Conservation (phyloP, 495 filamentous ascomycete species). For the Talaromyces trachyspermus region DNA sequence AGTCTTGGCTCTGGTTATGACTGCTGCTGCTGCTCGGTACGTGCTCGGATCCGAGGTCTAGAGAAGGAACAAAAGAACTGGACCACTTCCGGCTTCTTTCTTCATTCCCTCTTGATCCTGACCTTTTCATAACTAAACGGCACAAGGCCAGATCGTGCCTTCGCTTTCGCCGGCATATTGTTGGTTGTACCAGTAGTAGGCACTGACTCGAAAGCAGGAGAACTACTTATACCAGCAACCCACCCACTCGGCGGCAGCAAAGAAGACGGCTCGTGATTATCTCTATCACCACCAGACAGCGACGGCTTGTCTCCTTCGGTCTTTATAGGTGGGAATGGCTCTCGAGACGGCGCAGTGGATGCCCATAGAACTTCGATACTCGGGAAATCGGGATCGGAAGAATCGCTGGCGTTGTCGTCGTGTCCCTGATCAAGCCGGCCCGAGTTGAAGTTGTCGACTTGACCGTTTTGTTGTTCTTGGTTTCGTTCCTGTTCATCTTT, state of each 20-base stretch:
- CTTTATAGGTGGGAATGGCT: not conserved
- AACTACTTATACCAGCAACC: too few species aligned
- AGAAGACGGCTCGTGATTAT: too few species aligned
- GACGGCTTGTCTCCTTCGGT: not conserved
- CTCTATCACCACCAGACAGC: too few species aligned
- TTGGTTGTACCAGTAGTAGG: not conserved
- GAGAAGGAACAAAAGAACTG: too few species aligned
- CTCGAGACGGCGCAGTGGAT: slow-evolving; percentile 3
- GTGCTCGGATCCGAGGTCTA: too few species aligned
- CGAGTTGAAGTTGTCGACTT: not conserved
- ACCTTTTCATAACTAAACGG: too few species aligned
- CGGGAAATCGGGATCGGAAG: not conserved
- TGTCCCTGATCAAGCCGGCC: not conserved
- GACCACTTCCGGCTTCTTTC: too few species aligned
- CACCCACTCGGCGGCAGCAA: too few species aligned
- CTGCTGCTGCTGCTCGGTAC: too few species aligned
- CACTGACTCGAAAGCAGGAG: not conserved
- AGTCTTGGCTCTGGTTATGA: too few species aligned
- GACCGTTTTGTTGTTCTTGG: not conserved
- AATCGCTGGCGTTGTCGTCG: not conserved
- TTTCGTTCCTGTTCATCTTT: not conserved
- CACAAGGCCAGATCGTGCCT: too few species aligned
- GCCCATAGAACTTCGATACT: slow-evolving; percentile 4
- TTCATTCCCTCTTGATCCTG: too few species aligned
- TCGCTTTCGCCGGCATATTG: not conserved